Evolutionary conservation across 768 basidiomycete species (phyloP).

Genomic region (Boletus tomentosulus): DNA sequence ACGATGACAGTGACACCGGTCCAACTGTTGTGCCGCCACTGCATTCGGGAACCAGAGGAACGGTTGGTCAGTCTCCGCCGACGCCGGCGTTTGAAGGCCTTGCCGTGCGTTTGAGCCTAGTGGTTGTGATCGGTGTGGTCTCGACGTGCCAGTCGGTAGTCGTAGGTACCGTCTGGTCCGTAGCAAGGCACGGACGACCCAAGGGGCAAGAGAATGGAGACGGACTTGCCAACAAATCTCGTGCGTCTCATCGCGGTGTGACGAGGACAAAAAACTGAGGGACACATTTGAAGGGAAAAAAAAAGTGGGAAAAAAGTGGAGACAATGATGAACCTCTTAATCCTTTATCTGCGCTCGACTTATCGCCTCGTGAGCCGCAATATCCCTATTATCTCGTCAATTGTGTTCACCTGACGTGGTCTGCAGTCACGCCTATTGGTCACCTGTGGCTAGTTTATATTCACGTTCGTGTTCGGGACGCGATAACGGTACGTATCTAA

Average conservation of each 20-base stretch:
- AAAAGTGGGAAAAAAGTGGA: neutral
- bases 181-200: too few relatives aligned
- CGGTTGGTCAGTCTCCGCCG: too few relatives aligned
- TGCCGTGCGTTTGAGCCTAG: neutral
- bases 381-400: conserved; percentile 6
- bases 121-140: neutral
- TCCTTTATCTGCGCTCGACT: conserved; percentile 12
- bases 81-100: neutral
- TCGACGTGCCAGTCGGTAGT: neutral
- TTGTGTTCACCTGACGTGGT: conserved; percentile 16
- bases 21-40: too few relatives aligned
- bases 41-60: too few relatives aligned
- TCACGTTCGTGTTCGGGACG: neutral
- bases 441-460: conserved; percentile 6
- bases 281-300: too few relatives aligned
- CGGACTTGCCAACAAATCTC: too few relatives aligned
- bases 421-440: neutral
- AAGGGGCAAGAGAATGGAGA: too few relatives aligned
- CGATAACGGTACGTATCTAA: neutral
- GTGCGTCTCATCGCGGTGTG: too few relatives aligned
- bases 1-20: neutral
- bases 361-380: conserved; percentile 9
- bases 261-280: too few relatives aligned
- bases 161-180: too few relatives aligned
- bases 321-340: neutral